A percentile compares a stretch with the other conserved stretches of the same genome.
phyloP scores from a whole-genome alignment of 1,284 basidiomycete genomes.

The Irpex sp. region DNA sequence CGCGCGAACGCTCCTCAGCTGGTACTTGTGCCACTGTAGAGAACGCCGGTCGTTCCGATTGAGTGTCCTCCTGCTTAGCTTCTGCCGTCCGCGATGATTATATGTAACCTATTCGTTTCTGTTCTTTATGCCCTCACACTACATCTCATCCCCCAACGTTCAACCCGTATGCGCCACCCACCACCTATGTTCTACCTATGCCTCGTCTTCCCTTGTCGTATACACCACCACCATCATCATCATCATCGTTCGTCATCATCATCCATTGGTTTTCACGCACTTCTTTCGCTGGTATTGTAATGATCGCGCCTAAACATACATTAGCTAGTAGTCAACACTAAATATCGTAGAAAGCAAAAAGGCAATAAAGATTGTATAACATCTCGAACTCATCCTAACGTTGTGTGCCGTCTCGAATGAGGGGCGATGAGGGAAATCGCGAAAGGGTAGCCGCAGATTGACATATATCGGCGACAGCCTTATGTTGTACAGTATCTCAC shows the following conservation, averaged over 20 bases:
- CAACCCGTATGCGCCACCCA: not conserved
- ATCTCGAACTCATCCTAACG: not conserved
- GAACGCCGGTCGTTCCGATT: not conserved
- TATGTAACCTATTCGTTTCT: not conserved
- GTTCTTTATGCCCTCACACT: not conserved
- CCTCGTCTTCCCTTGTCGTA: not conserved
- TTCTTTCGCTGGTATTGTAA: not conserved
- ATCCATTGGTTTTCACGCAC: not conserved
- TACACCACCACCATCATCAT: not conserved
- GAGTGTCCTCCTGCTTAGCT: not conserved
- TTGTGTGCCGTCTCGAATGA: too few relatives aligned
- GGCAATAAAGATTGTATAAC: constrained; percentile 1
- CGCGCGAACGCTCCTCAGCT: not conserved
- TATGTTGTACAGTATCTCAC: too few relatives aligned
- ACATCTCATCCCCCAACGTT: not conserved
- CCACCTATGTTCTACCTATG: not conserved
- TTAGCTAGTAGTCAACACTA: not conserved
- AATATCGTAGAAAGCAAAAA: not conserved
- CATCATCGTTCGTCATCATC: not conserved
- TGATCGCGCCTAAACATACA: too few relatives aligned
- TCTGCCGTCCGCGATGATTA: not conserved
- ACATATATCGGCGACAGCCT: too few relatives aligned
- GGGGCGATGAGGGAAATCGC: too few relatives aligned
- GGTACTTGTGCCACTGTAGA: not conserved
- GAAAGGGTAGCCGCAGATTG: too few relatives aligned